phyloP scores from a whole-genome alignment of 1,284 basidiomycete genomes.

The Trametes polyzona region DNA sequence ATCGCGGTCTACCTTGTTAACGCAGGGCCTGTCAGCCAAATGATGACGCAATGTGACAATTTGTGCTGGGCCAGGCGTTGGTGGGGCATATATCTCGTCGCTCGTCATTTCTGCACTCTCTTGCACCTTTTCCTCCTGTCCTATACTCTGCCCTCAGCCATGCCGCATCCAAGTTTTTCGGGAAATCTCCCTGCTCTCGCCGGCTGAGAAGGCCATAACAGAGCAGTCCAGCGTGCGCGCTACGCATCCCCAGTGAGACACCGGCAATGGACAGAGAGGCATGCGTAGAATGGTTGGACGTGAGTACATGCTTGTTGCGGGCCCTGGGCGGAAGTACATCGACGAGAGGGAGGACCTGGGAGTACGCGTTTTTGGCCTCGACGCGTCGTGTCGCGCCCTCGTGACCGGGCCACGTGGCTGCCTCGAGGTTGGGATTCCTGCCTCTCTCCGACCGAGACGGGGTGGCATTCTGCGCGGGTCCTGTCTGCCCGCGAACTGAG shows the following conservation, averaged over 20 bases:
- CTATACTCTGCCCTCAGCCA: no score
- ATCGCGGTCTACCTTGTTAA: no score
- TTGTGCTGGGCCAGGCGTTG: not conserved
- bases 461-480: not conserved
- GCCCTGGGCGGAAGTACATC: no score
- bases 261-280: not conserved
- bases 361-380: not conserved
- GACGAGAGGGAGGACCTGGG: not conserved
- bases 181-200: no score
- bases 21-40: not conserved
- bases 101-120: not conserved
- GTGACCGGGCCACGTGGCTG: conserved; percentile 20
- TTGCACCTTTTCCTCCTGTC: not conserved
- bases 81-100: not conserved
- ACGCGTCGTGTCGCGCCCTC: conserved; percentile 13
- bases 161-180: no score
- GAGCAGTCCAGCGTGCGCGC: no score
- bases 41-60: not conserved
- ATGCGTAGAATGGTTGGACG: conserved; percentile 15
- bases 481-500: not conserved
- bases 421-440: conserved; percentile 17
- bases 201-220: no score
- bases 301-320: conserved; percentile 1
- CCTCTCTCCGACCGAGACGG: not conserved
- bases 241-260: no score